phyloP scores from a whole-genome alignment of 768 basidiomycete genomes.

The Boletus patriciae region DNA sequence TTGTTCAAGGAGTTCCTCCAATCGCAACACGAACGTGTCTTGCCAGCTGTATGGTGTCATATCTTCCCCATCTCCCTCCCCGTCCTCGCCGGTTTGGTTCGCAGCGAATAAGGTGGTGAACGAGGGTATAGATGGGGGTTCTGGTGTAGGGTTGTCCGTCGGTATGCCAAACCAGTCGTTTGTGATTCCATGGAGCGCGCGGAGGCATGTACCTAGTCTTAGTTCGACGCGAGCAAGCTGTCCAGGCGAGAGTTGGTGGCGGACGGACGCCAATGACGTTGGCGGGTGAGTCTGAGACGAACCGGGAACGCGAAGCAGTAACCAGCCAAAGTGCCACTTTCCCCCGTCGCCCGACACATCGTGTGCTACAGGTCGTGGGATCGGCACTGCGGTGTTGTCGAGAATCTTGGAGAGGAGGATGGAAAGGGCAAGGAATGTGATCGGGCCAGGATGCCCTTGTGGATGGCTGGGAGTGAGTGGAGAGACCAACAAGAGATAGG shows the following conservation, averaged over 20 bases:
- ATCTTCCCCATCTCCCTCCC: constrained; percentile 22
- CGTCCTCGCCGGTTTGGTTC: constrained; percentile 4
- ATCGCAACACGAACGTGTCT: constrained; percentile 60
- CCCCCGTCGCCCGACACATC: constrained; percentile 39
- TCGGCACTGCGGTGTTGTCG: constrained; percentile 48
- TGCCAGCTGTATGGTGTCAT: constrained; percentile 63
- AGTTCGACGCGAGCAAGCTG: constrained; percentile 53
- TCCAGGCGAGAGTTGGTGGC: constrained; percentile 34
- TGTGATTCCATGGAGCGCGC: constrained; percentile 65
- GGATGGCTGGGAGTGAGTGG: constrained; percentile 6
- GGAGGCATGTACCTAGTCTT: constrained; percentile 59
- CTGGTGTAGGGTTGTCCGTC: constrained; percentile 17
- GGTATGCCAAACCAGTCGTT: constrained; percentile 76
- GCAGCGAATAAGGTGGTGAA: constrained; percentile 10
- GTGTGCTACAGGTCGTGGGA: constrained; percentile 45
- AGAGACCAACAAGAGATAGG: constrained; percentile 31
- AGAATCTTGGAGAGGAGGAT: constrained; percentile 44
- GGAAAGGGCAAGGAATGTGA: constrained; percentile 38
- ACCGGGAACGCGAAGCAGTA: constrained; percentile 38
- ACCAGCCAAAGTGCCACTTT: constrained; percentile 25
- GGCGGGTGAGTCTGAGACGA: constrained; percentile 34
- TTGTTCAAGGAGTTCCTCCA: constrained; percentile 56
- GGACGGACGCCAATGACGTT: constrained; percentile 38
- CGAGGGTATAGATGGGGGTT: constrained; percentile 33
- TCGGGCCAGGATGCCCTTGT: constrained; percentile 4